These are phyloP conservation scores for Komagataella populi DNA, from an alignment of 805 yeast genomes.

Conservation along the genomic window DNA sequence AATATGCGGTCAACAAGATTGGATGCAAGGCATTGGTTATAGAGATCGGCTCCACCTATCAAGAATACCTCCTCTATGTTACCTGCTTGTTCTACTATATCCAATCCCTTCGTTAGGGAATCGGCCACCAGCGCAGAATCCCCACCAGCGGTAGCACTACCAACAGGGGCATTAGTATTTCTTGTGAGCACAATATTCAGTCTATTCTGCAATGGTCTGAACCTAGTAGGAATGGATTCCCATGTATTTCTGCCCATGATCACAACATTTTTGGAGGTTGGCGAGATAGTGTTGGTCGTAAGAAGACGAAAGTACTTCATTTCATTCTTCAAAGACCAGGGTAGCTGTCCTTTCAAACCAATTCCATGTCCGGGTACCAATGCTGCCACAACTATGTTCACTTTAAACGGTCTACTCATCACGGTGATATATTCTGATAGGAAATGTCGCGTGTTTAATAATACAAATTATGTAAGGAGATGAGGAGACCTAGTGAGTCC, in stretches of 20 bases:
- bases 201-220: slow-evolving; percentile 71
- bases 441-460: neutral
- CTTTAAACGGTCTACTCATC: slow-evolving; percentile 11
- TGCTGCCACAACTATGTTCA: slow-evolving; percentile 76
- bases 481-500: slow-evolving; percentile 59
- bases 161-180: slow-evolving; percentile 10
- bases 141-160: slow-evolving; percentile 5
- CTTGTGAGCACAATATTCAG: slow-evolving; percentile 67
- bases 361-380: slow-evolving; percentile 71
- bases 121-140: slow-evolving; percentile 14
- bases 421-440: neutral
- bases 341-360: slow-evolving; percentile 68
- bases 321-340: slow-evolving; percentile 80
- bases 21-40: slow-evolving; percentile 34
- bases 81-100: slow-evolving; percentile 20
- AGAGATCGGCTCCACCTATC: slow-evolving; percentile 90
- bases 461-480: neutral
- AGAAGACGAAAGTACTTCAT: slow-evolving; percentile 74
- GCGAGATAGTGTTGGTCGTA: slow-evolving; percentile 31
- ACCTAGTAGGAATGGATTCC: slow-evolving; percentile 80
- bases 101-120: slow-evolving; percentile 23
- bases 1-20: slow-evolving; percentile 37
- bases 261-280: slow-evolving; percentile 51
- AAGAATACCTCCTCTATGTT: slow-evolving; percentile 52
- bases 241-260: slow-evolving; percentile 95